Conservation (phyloP, 331 rosid genomes). For the Rhamnella rubrinervis region DNA sequence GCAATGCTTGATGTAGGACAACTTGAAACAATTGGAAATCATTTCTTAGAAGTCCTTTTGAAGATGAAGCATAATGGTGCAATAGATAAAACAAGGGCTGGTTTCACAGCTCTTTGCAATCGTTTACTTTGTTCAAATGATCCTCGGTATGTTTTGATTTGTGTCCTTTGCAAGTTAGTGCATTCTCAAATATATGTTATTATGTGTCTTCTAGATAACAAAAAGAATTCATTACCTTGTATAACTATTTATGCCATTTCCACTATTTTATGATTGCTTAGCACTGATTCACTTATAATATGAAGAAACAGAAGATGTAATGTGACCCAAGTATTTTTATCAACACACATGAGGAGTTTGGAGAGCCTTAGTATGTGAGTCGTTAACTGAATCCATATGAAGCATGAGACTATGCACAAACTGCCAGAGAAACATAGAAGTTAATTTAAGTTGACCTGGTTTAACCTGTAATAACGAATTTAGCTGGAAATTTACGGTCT, state of each 20-base stretch:
- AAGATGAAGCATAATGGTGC: constrained; percentile 99
- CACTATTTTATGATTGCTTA: constrained; percentile 8
- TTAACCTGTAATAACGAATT: no score
- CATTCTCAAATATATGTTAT: neutral
- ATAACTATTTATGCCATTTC: neutral
- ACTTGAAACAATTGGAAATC: constrained; percentile 86
- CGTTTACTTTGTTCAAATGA: constrained; percentile 93
- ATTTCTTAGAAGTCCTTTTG: constrained; percentile 95
- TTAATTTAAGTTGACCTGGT: no score
- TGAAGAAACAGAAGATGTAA: neutral
- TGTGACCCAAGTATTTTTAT: neutral
- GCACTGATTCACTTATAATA: neutral
- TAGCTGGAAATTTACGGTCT: no score
- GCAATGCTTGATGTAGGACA: constrained; percentile 78
- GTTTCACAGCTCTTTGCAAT: constrained; percentile 97
- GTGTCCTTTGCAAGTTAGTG: neutral
- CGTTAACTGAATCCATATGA: no score
- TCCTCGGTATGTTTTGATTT: constrained; percentile 46
- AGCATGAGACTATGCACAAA: no score
- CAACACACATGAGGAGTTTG: no score
- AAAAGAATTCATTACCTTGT: neutral
- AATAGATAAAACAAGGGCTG: constrained; percentile 97
- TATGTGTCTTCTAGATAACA: neutral
- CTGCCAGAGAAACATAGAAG: no score
- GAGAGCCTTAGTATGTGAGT: no score